These are phyloP conservation scores for Auricularia sp. DNA, from an alignment of 768 basidiomycete species.

Conservation along the genomic window DNA sequence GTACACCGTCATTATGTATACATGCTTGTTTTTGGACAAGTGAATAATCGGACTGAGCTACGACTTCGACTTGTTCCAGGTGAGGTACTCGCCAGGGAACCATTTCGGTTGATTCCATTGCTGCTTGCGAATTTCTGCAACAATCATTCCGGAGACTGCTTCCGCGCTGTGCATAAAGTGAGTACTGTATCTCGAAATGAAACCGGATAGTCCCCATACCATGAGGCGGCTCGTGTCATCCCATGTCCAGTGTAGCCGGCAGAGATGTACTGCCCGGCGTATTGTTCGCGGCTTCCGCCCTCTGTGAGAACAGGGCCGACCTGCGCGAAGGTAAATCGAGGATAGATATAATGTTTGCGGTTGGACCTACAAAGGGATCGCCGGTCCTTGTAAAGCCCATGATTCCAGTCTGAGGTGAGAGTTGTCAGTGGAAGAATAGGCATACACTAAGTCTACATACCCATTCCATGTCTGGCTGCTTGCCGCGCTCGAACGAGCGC, in stretches of 20 bases:
- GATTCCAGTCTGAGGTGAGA: slow-evolving; percentile 55
- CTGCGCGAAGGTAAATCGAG: slow-evolving; percentile 23
- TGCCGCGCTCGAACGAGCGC: slow-evolving; percentile 35
- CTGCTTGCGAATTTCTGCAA: slow-evolving; percentile 33
- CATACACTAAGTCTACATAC: slow-evolving; percentile 28
- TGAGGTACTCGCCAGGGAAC: slow-evolving; percentile 41
- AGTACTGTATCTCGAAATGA: neutral
- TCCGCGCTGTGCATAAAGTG: slow-evolving; percentile 39
- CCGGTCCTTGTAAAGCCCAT: slow-evolving; percentile 59
- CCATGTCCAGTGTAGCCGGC: slow-evolving; percentile 74
- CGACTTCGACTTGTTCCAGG: slow-evolving; percentile 8
- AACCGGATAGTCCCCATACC: slow-evolving; percentile 31
- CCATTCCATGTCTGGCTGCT: slow-evolving; percentile 75
- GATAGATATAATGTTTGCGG: neutral
- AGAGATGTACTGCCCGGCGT: slow-evolving; percentile 56
- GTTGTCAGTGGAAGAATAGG: neutral
- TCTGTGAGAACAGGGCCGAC: slow-evolving; percentile 48
- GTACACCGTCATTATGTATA: too few relatives aligned
- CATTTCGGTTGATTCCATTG: slow-evolving; percentile 48
- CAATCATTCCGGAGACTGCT: slow-evolving; percentile 49
- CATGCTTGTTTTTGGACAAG: too few relatives aligned
- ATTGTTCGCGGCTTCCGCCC: slow-evolving; percentile 17
- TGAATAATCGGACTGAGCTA: too few relatives aligned
- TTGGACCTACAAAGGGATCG: slow-evolving; percentile 55
- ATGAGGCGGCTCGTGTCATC: slow-evolving; percentile 67